These are phyloP conservation scores for Aspergillus thermomutatus DNA, from an alignment of 2,329 filamentous ascomycete genomes.

Conservation along the genomic window DNA sequence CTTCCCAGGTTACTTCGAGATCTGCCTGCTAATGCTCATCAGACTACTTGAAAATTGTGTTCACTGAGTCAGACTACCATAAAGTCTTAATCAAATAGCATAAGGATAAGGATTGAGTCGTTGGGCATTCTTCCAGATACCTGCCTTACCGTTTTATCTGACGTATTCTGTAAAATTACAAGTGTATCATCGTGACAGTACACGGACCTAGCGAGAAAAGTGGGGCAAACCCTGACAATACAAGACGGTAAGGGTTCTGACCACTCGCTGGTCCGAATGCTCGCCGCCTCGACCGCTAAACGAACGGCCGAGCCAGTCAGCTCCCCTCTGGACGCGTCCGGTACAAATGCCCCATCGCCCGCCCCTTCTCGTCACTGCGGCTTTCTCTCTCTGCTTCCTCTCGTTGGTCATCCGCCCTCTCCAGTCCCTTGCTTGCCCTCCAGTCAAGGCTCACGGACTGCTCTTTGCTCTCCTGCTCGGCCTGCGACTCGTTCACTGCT, in stretches of 20 bases:
- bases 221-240: slow-evolving; percentile 17
- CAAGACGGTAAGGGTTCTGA: slow-evolving; percentile 11
- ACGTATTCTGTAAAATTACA: neutral
- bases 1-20: neutral
- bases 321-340: slow-evolving; percentile 19
- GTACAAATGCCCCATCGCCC: slow-evolving; percentile 43
- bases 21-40: neutral
- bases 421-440: slow-evolving; percentile 27
- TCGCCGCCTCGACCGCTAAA: slow-evolving; percentile 15
- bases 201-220: slow-evolving; percentile 3
- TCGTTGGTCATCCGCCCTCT: slow-evolving; percentile 39
- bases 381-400: slow-evolving; percentile 38
- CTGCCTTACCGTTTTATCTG: neutral
- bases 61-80: neutral
- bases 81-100: neutral
- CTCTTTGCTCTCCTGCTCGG: slow-evolving; percentile 14
- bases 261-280: slow-evolving; percentile 15
- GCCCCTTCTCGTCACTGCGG: slow-evolving; percentile 31
- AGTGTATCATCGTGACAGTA: neutral
- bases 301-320: slow-evolving; percentile 24
- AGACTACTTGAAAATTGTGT: neutral
- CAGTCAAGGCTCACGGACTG: slow-evolving; percentile 21
- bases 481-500: slow-evolving; percentile 16
- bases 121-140: neutral
- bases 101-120: neutral